Base-by-base conservation (phyloP, 1,139 yeast genomes). In the Pneumocystis jirovecii region DNA sequence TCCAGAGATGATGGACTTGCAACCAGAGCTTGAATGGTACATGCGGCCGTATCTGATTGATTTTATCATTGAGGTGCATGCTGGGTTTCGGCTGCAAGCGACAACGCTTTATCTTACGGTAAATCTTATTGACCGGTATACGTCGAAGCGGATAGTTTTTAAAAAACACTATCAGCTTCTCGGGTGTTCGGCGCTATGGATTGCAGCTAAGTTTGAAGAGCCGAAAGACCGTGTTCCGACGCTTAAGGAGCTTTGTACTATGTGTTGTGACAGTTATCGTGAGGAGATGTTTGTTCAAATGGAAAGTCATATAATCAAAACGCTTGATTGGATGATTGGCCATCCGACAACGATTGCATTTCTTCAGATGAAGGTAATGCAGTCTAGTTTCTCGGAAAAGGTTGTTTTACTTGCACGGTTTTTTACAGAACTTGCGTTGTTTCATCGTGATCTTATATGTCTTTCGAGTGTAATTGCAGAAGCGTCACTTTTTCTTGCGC, bases 111-210 rank as follows among this genome's bases (percentile, higher is more conserved):
- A 87, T 71, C 80, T 88, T 67, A 86, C 96, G 64, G 81, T 89
- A 74, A 85, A 85, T 74, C 84, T 91, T 69, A 85, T 89, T 62
- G 98, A 93, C 76, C 83, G 96, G 69, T 93, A 93, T 77, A 86
- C 96, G 74, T 87, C 97, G 56, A 87, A 85, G 72, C 81, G 98
- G 70, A 86, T 91, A 25, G 96, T 91, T n/a, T 88, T 86, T 76
- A 88, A 87, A 73, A 84, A 90, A 70, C 97, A 93, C 74, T 90
- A 89, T 74, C 97, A 91, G 74, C 79, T 93, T 69, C 93, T 93
- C 17, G 96, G 96, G 1, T 87, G 96, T 72, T 87, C 96, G 1
- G 89, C 96, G 4, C 80, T 93, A 65, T 91, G 97, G 97, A 84
- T 93, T 62, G 96, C 97, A 7, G 89, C 96, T 65, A 93, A 93